Conservation (phyloP, 306 rosid genomes). For the Lupinus albus region DNA sequence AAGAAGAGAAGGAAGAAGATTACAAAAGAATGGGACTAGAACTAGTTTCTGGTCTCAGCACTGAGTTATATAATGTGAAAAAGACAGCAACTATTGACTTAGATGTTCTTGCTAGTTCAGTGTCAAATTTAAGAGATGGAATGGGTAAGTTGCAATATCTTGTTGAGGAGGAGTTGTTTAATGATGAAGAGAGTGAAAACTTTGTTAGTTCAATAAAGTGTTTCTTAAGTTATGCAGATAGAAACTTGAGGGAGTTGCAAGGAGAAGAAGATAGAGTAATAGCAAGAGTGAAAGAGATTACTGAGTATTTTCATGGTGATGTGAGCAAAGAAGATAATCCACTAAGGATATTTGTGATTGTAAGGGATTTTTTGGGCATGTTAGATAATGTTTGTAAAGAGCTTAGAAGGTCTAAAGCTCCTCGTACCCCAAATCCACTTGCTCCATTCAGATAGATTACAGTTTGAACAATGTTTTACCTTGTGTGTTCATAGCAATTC, state of each 20-base stretch:
- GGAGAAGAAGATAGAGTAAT: slow-evolving; percentile 73
- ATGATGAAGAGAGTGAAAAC: slow-evolving; percentile 47
- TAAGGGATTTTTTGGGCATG: slow-evolving; percentile 88
- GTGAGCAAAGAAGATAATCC: slow-evolving; percentile 87
- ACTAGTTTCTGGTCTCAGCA: slow-evolving; percentile 79
- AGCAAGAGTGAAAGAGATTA: slow-evolving; percentile 71
- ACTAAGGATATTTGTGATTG: slow-evolving; percentile 83
- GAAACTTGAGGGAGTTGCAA: slow-evolving; percentile 55
- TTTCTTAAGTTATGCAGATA: slow-evolving; percentile 60
- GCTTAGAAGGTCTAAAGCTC: slow-evolving; percentile 61
- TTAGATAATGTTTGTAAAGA: slow-evolving; percentile 91
- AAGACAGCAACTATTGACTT: slow-evolving; percentile 82
- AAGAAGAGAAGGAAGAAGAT: slow-evolving; percentile 79
- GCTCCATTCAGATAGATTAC: slow-evolving; percentile 69
- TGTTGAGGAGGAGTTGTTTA: slow-evolving; percentile 47
- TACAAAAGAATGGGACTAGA: slow-evolving; percentile 89
- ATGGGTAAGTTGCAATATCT: slow-evolving; percentile 49
- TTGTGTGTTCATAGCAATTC: slow-evolving; percentile 41
- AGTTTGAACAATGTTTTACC: not conserved
- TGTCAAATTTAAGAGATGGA: slow-evolving; percentile 68
- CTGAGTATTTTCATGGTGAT: slow-evolving; percentile 89
- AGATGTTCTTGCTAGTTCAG: slow-evolving; percentile 77
- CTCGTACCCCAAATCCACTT: slow-evolving; percentile 73
- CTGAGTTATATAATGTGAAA: slow-evolving; percentile 84
- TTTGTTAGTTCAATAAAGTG: slow-evolving; percentile 54